A percentile compares a stretch with the other conserved stretches of the same genome.
Conservation (phyloP, 345 rosid species). For the Hibiscus trionum region DNA sequence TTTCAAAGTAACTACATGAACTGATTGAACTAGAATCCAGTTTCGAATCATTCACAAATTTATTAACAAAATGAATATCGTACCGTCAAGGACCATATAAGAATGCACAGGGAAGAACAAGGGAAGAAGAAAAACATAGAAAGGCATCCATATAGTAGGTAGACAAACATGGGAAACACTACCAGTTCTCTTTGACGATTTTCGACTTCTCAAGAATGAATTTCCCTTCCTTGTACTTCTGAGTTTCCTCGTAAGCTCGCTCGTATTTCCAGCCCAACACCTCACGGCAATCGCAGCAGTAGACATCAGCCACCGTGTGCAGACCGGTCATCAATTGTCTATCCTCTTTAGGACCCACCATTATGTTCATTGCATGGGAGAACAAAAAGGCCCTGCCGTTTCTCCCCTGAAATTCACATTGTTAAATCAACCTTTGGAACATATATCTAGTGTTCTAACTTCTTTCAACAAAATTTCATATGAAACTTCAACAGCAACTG, state of each 20-base stretch:
- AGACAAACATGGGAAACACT: neutral
- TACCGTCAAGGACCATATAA: slow-evolving; percentile 13
- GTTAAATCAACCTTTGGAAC: neutral
- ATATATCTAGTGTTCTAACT: neutral
- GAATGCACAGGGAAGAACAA: slow-evolving; percentile 14
- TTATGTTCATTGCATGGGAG: slow-evolving; percentile 25
- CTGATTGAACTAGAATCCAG: neutral
- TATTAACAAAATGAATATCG: slow-evolving; percentile 20
- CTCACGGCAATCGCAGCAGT: slow-evolving; percentile 26
- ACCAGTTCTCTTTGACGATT: slow-evolving; percentile 32
- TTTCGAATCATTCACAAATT: slow-evolving; percentile 18
- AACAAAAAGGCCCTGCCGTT: slow-evolving; percentile 34
- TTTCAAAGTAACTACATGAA: neutral
- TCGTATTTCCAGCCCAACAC: slow-evolving; percentile 38
- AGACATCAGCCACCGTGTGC: neutral
- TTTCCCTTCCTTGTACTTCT: slow-evolving; percentile 40
- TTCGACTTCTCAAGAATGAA: slow-evolving; percentile 37
- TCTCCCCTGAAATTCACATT: slow-evolving; percentile 26
- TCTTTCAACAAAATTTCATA: no score
- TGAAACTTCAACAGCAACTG: no score
- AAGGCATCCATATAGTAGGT: slow-evolving; percentile 12
- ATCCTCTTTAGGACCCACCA: no score
- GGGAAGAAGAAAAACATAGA: neutral
- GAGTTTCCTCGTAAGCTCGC: slow-evolving; percentile 33
- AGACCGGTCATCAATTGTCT: no score